phyloP scores from a whole-genome alignment of 129 eudicot genomes.

The Tagetes erecta region DNA sequence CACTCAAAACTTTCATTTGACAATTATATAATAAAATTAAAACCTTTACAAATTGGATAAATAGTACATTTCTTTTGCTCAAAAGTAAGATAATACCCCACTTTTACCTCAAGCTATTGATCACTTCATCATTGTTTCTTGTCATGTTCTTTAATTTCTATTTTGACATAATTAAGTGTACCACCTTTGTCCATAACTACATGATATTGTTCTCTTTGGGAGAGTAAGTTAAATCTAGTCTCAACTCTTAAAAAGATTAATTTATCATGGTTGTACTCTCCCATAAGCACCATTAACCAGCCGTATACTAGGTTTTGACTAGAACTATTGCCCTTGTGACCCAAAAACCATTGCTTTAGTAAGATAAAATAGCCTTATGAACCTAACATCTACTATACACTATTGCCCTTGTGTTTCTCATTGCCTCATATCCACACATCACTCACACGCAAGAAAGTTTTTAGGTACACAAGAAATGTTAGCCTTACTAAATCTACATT shows the following conservation, averaged over 20 bases:
- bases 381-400: background rate
- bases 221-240: background rate
- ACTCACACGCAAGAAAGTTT: background rate
- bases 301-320: background rate
- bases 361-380: background rate
- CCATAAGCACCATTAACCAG: background rate
- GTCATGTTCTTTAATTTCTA: background rate
- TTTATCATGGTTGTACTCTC: background rate
- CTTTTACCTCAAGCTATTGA: background rate
- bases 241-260: too few species aligned
- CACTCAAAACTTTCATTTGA: background rate
- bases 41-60: background rate
- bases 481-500: background rate
- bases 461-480: background rate
- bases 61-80: background rate
- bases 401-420: too few species aligned
- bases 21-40: background rate
- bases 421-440: background rate
- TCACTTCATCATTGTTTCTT: background rate
- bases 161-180: background rate
- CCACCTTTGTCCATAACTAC: background rate
- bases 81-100: background rate
- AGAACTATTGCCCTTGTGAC: background rate
- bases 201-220: background rate
- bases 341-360: background rate